Conservation (phyloP, 805 yeast genomes). For the Monosporozyma aquatica region DNA sequence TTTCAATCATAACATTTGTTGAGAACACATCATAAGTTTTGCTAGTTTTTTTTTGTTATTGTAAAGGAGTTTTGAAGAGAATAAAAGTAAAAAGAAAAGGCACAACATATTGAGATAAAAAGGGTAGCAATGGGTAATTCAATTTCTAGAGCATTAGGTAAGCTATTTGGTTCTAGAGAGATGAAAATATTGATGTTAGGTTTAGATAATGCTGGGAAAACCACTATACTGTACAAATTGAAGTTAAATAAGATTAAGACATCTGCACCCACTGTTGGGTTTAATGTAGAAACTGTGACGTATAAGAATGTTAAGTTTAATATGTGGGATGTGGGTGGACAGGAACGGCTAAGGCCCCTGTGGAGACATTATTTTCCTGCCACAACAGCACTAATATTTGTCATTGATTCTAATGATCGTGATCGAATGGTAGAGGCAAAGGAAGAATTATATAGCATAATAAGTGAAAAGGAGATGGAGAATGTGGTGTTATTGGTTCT, state of each 20-base stretch:
- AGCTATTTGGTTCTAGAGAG: slow-evolving; percentile 45
- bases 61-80: no score
- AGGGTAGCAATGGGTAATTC: slow-evolving; percentile 26
- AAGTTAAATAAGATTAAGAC: slow-evolving; percentile 66
- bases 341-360: slow-evolving; percentile 78
- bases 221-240: slow-evolving; percentile 75
- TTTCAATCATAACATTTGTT: no score
- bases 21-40: no score
- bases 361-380: slow-evolving; percentile 97
- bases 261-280: slow-evolving; percentile 90
- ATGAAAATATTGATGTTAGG: slow-evolving; percentile 82
- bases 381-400: slow-evolving; percentile 84
- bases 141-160: slow-evolving; percentile 32
- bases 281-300: slow-evolving; percentile 81
- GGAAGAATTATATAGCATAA: slow-evolving; percentile 65
- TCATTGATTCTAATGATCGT: slow-evolving; percentile 72
- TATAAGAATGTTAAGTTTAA: slow-evolving; percentile 76
- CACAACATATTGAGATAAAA: no score
- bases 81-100: no score
- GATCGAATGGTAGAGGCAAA: slow-evolving; percentile 69
- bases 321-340: slow-evolving; percentile 96
- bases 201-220: slow-evolving; percentile 87
- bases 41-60: no score
- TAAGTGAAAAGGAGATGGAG: slow-evolving; percentile 75
- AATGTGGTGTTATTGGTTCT: slow-evolving; percentile 71